Evolutionary conservation across 805 yeast genomes (phyloP).

Genomic region (Starmerella stigmatis): DNA sequence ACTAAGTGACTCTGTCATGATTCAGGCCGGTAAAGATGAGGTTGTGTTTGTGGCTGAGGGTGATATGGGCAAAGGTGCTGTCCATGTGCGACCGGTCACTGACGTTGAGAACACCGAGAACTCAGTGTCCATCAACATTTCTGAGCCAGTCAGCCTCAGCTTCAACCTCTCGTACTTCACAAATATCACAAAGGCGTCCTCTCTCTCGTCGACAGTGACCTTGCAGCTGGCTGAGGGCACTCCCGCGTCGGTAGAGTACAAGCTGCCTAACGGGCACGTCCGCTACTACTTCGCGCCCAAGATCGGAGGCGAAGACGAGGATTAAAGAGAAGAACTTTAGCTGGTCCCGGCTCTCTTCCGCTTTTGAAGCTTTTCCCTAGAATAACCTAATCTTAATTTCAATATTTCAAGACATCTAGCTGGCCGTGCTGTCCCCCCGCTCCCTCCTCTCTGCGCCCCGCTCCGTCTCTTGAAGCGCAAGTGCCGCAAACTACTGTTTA

Average conservation of each 20-base stretch:
- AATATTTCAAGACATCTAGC: no score
- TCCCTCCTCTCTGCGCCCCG: no score
- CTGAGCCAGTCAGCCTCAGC: slow-evolving; percentile 76
- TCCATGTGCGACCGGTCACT: slow-evolving; percentile 72
- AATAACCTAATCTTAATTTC: neutral
- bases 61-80: slow-evolving; percentile 79
- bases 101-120: slow-evolving; percentile 69
- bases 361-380: no score
- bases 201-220: slow-evolving; percentile 65
- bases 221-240: slow-evolving; percentile 80
- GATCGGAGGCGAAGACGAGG: slow-evolving; percentile 60
- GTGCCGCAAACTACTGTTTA: no score
- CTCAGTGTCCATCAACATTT: slow-evolving; percentile 63
- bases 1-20: slow-evolving; percentile 76
- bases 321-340: no score
- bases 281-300: slow-evolving; percentile 97
- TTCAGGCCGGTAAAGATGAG: slow-evolving; percentile 81
- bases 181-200: slow-evolving; percentile 85
- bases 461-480: no score
- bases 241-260: slow-evolving; percentile 90
- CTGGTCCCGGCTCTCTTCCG: no score
- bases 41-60: slow-evolving; percentile 86
- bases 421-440: no score
- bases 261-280: slow-evolving; percentile 81
- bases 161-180: slow-evolving; percentile 85